Evolutionary conservation across 441 rosid genomes (phyloP).

Genomic region (Euphorbia schlechtendalii): DNA sequence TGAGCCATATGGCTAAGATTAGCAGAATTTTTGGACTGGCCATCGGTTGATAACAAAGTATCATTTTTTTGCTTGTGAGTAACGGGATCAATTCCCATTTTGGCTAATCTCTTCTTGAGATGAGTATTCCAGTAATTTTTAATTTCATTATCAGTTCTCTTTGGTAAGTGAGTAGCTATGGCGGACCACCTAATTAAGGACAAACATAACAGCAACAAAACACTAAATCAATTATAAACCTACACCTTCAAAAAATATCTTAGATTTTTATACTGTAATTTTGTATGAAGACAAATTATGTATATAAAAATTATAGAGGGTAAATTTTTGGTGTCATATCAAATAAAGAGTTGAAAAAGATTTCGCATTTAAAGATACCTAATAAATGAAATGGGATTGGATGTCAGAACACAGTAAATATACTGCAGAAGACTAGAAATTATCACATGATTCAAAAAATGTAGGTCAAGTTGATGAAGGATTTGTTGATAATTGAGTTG

Average conservation of each 20-base stretch:
- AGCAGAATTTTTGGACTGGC: slow-evolving; percentile 74
- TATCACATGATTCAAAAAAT: slow-evolving; percentile 7
- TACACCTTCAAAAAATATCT: slow-evolving; percentile 6
- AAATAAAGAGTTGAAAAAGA: slow-evolving; percentile 1
- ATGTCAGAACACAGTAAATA: slow-evolving; percentile 19
- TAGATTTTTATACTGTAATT: slow-evolving; percentile 15
- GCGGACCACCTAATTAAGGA: slow-evolving; percentile 77
- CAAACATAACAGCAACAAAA: slow-evolving; percentile 14
- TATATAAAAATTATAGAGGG: background rate
- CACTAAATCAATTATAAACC: slow-evolving; percentile 16
- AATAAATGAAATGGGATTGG: slow-evolving; percentile 17
- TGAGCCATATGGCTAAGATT: slow-evolving; percentile 98
- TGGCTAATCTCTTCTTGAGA: slow-evolving; percentile 73
- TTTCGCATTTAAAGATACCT: slow-evolving; percentile 2
- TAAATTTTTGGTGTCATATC: background rate
- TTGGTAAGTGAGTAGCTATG: slow-evolving; percentile 86
- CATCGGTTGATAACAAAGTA: slow-evolving; percentile 50
- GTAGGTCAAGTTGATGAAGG: slow-evolving; percentile 1
- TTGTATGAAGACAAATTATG: background rate
- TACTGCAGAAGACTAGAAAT: slow-evolving; percentile 16
- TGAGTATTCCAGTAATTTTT: slow-evolving; percentile 99
- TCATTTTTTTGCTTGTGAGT: slow-evolving; percentile 92
- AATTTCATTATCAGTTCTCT: slow-evolving; percentile 94
- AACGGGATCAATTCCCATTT: slow-evolving; percentile 99
- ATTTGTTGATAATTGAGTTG: slow-evolving; percentile 4